Evolutionary conservation across 192 early-diverging fungal species (phyloP).

Genomic region (Backusella mclennaniae): DNA sequence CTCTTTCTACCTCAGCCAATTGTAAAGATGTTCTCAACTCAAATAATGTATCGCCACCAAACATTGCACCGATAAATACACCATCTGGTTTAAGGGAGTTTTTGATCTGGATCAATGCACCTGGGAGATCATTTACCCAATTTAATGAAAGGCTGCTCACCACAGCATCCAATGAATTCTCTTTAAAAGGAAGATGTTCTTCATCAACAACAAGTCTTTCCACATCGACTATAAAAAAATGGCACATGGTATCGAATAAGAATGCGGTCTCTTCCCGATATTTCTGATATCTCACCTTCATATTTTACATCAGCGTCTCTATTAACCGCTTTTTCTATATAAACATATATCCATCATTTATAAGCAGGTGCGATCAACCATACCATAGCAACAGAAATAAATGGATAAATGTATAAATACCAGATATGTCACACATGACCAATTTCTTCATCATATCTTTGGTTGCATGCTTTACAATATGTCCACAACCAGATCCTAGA

Average conservation of each 20-base stretch:
- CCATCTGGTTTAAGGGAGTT: slow-evolving; percentile 87
- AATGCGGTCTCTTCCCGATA: not conserved
- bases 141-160: slow-evolving; percentile 85
- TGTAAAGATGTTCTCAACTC: slow-evolving; percentile 90
- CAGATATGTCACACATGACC: slow-evolving; percentile 86
- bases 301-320: slow-evolving; percentile 48
- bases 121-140: slow-evolving; percentile 97
- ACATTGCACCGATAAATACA: slow-evolving; percentile 90
- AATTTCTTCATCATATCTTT: slow-evolving; percentile 79
- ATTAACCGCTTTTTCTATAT: slow-evolving; percentile 44
- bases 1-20: slow-evolving; percentile 88
- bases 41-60: slow-evolving; percentile 96
- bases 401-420: slow-evolving; percentile 26
- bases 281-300: slow-evolving; percentile 15
- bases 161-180: slow-evolving; percentile 85
- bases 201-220: slow-evolving; percentile 83
- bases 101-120: slow-evolving; percentile 82
- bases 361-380: not conserved
- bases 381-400: not conserved
- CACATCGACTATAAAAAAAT: slow-evolving; percentile 53
- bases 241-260: not conserved
- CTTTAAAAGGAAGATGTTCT: slow-evolving; percentile 77
- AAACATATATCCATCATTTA: slow-evolving; percentile 8
- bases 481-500: slow-evolving; percentile 85
- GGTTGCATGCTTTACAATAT: slow-evolving; percentile 81